Evolutionary conservation across 768 basidiomycete species (phyloP).

Genomic region (Tulasnella sp.): DNA sequence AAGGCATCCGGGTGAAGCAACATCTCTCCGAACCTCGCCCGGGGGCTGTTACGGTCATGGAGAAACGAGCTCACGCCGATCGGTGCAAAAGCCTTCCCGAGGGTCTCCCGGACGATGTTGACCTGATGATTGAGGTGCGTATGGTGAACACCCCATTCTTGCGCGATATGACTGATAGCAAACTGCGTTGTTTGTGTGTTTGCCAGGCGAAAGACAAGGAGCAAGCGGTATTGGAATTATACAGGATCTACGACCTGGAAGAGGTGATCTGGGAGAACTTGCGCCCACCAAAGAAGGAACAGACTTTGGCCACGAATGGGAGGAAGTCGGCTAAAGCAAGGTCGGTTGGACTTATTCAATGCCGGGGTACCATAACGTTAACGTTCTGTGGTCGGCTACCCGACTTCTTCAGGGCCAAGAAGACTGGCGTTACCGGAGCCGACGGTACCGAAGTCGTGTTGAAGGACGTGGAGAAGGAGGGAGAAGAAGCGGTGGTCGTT

Average conservation of each 20-base stretch:
- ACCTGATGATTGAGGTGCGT: too few relatives aligned
- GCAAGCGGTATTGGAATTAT: conserved; percentile 83
- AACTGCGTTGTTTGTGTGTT: too few relatives aligned
- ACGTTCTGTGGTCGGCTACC: neutral
- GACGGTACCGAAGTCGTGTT: conserved; percentile 22
- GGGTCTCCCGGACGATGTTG: too few relatives aligned
- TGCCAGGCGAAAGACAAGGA: conserved; percentile 83
- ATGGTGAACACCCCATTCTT: too few relatives aligned
- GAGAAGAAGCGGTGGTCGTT: conserved; percentile 43
- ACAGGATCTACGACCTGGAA: conserved; percentile 68
- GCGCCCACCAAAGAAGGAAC: conserved; percentile 43
- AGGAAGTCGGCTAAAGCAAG: conserved; percentile 39
- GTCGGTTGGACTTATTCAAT: neutral
- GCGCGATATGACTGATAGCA: too few relatives aligned
- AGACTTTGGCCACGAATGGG: conserved; percentile 45
- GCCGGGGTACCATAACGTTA: neutral
- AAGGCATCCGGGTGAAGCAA: too few relatives aligned
- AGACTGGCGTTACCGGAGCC: neutral
- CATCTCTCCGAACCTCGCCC: too few relatives aligned
- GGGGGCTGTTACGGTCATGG: too few relatives aligned
- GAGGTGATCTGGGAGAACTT: conserved; percentile 53
- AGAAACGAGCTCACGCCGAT: too few relatives aligned
- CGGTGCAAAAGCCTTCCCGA: too few relatives aligned
- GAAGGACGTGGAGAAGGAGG: conserved; percentile 43
- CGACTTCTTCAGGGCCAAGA: neutral